A percentile compares a stretch with the other conserved stretches of the same genome.
Conservation (phyloP, 2,329 filamentous ascomycete genomes). For the Phoma sp. region DNA sequence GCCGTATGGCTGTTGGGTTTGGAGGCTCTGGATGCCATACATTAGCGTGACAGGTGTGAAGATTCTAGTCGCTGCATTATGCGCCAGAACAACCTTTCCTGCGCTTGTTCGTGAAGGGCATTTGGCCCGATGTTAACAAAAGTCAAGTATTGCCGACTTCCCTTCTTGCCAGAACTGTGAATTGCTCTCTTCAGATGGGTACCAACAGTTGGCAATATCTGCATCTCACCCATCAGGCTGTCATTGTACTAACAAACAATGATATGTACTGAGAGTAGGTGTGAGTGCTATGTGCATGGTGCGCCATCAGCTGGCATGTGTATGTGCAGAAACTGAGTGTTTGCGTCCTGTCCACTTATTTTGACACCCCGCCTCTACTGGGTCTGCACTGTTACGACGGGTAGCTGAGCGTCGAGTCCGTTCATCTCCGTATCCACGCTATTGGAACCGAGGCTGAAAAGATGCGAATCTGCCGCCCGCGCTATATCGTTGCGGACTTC, state of each 20-base stretch:
- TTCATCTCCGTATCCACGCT: slow-evolving; percentile 12
- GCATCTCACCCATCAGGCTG: too few species aligned
- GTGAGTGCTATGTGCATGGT: too few species aligned
- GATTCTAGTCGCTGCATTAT: slow-evolving; percentile 9
- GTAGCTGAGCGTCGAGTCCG: slow-evolving; percentile 5
- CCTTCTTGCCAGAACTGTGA: not conserved
- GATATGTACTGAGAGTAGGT: too few species aligned
- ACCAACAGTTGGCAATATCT: too few species aligned
- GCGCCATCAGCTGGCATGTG: not conserved
- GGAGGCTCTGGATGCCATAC: slow-evolving; percentile 1
- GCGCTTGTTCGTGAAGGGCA: not conserved
- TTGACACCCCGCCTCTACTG: not conserved
- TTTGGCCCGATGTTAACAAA: not conserved
- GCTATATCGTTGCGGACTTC: not conserved
- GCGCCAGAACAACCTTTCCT: slow-evolving; percentile 1
- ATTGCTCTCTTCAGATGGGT: not conserved
- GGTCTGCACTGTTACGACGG: not conserved
- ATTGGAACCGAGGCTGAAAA: slow-evolving; percentile 6
- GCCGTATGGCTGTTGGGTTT: not conserved
- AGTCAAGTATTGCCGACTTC: not conserved
- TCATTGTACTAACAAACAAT: too few species aligned
- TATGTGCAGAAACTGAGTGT: slow-evolving; percentile 1
- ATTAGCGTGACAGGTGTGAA: slow-evolving; percentile 15
- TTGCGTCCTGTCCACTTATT: not conserved
- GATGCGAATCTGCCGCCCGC: slow-evolving; percentile 5